Evolutionary conservation across 345 rosid species (phyloP).

Genomic region (Heritiera fomes): DNA sequence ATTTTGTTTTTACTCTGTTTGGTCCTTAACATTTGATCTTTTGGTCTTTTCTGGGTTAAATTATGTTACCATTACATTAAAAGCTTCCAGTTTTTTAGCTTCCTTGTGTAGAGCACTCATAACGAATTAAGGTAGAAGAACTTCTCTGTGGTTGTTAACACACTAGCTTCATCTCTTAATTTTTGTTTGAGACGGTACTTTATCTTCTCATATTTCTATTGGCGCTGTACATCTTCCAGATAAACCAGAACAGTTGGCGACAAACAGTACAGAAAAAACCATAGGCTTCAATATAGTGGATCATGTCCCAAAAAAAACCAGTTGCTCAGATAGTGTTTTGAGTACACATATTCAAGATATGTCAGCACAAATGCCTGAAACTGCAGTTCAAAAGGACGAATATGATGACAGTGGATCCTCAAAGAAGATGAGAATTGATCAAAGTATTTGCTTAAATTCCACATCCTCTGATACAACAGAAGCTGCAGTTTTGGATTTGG

Average conservation of each 20-base stretch:
- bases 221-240: constrained; percentile 12
- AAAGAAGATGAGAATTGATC: constrained; percentile 33
- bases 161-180: not conserved
- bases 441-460: constrained; percentile 35
- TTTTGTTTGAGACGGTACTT: constrained; percentile 1
- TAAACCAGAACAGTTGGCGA: constrained; percentile 1
- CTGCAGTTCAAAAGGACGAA: constrained; percentile 8
- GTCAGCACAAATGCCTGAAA: constrained; percentile 25
- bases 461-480: constrained; percentile 46
- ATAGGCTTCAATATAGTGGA: constrained; percentile 16
- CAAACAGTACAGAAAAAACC: constrained; percentile 12
- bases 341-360: constrained; percentile 26
- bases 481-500: constrained; percentile 61
- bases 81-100: not conserved
- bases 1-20: not conserved
- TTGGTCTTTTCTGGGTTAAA: not conserved
- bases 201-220: constrained; percentile 25
- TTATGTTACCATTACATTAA: not conserved
- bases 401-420: constrained; percentile 21
- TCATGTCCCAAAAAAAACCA: constrained; percentile 25
- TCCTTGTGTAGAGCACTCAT: not conserved
- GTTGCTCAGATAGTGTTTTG: constrained; percentile 37
- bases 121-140: no score
- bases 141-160: not conserved
- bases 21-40: not conserved